phyloP scores from a whole-genome alignment of 495 filamentous ascomycete species.

The Penicillium psychrofluorescens region DNA sequence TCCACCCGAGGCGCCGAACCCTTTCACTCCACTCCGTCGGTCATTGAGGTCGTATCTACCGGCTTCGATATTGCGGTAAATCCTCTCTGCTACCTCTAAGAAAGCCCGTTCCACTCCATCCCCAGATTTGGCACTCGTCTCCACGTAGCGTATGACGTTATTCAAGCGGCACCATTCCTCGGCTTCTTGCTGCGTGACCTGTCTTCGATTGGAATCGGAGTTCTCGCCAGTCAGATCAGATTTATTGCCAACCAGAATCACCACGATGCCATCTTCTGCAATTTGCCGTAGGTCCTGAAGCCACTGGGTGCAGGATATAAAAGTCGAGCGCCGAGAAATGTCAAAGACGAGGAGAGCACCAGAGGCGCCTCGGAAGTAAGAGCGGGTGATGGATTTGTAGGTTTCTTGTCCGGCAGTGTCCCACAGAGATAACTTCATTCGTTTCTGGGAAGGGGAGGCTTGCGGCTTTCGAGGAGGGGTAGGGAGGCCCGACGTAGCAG shows the following conservation, averaged over 20 bases:
- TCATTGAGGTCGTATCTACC: conserved; percentile 94
- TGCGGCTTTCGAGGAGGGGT: conserved; percentile 28
- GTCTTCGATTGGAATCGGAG: conserved; percentile 55
- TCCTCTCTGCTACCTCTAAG: conserved; percentile 83
- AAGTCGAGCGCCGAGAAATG: conserved; percentile 79
- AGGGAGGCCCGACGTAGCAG: conserved; percentile 23
- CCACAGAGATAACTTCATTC: conserved; percentile 82
- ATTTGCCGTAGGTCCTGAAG: conserved; percentile 86
- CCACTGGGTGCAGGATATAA: conserved; percentile 80
- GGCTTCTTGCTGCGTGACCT: conserved; percentile 72
- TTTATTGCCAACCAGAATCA: conserved; percentile 94
- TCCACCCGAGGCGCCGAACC: conserved; percentile 49
- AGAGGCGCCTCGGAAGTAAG: conserved; percentile 89
- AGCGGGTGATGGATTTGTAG: conserved; percentile 89
- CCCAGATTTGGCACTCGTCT: conserved; percentile 92
- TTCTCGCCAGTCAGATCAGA: conserved; percentile 58
- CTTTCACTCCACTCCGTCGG: conserved; percentile 87
- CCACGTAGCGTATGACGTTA: conserved; percentile 80
- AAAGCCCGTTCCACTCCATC: conserved; percentile 92
- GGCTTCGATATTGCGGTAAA: conserved; percentile 90
- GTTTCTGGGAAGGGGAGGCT: conserved; percentile 49
- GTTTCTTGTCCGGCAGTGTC: conserved; percentile 97
- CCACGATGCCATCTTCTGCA: conserved; percentile 87
- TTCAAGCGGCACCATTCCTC: conserved; percentile 80
- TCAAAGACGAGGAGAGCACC: conserved; percentile 94